Conservation (phyloP, 805 yeast species). For the Jamesozyma piceae region DNA sequence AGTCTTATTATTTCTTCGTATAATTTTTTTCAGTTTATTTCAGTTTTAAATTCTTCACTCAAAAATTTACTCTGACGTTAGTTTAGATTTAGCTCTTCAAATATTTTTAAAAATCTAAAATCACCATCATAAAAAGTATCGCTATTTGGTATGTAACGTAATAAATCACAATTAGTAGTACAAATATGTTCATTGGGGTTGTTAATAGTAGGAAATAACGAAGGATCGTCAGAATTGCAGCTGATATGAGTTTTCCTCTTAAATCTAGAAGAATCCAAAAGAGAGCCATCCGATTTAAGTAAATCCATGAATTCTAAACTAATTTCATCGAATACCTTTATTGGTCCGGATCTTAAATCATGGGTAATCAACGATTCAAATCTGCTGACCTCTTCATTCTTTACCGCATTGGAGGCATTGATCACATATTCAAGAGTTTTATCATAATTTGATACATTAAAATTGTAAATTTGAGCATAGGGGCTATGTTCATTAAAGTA, state of each 20-base stretch:
- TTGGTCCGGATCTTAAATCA: neutral
- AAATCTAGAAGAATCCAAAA: no score
- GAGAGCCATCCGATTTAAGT: slow-evolving; percentile 1
- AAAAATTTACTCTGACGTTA: neutral
- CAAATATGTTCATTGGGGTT: neutral
- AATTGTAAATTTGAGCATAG: slow-evolving; percentile 1
- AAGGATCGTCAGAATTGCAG: neutral
- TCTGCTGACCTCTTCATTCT: neutral
- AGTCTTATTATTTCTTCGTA: no score
- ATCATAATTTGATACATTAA: neutral
- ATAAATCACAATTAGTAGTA: neutral
- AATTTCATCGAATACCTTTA: slow-evolving; percentile 1
- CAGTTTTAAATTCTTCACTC: no score
- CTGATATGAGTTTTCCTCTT: neutral
- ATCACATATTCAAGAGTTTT: neutral
- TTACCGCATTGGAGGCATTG: neutral
- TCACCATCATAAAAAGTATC: slow-evolving; percentile 8
- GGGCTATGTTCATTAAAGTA: slow-evolving; percentile 7
- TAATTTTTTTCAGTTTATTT: no score
- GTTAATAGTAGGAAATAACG: neutral
- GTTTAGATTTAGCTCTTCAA: slow-evolving; percentile 1
- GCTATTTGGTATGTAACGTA: neutral
- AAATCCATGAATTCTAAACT: neutral
- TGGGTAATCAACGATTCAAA: neutral
- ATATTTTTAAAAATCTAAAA: slow-evolving; percentile 1